A percentile compares a stretch with the other conserved stretches of the same genome.
Evolutionary conservation across 2,329 filamentous ascomycete species (phyloP).

Genomic region (Diplodia corticola): DNA sequence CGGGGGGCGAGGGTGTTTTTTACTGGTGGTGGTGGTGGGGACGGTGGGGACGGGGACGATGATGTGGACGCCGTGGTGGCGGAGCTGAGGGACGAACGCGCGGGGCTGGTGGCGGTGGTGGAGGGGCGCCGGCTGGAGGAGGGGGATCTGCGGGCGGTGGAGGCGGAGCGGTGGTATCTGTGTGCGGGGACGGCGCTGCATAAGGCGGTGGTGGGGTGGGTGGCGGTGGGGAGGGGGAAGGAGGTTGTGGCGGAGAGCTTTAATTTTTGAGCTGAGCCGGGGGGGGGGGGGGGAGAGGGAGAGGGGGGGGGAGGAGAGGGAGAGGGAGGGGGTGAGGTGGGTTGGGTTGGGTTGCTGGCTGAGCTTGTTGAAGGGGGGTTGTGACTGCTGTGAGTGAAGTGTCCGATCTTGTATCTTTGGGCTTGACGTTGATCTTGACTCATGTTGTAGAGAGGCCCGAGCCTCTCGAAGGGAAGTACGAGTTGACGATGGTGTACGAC

Average conservation of each 20-base stretch:
- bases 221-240: conserved; percentile 44
- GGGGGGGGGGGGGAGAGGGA: too few relatives aligned
- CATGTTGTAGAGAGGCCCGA: too few relatives aligned
- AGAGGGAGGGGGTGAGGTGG: too few relatives aligned
- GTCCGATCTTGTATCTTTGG: too few relatives aligned
- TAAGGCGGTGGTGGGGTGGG: conserved; percentile 51
- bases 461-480: too few relatives aligned
- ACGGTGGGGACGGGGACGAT: conserved; percentile 40
- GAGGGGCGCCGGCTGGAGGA: conserved; percentile 49
- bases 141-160: conserved; percentile 40
- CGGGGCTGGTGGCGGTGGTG: conserved; percentile 27
- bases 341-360: too few relatives aligned
- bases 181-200: conserved; percentile 57
- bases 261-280: conserved; percentile 44
- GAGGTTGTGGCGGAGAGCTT: conserved; percentile 55
- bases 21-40: conserved; percentile 48
- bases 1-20: conserved; percentile 62
- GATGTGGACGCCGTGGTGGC: conserved; percentile 34
- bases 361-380: too few relatives aligned
- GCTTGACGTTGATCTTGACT: too few relatives aligned
- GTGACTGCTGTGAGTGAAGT: too few relatives aligned
- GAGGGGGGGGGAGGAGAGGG: too few relatives aligned
- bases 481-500: too few relatives aligned
- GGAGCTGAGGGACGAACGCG: conserved; percentile 37
- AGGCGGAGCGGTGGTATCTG: conserved; percentile 54